phyloP scores from a whole-genome alignment of 2,329 filamentous ascomycete genomes.

The Ceratocystis destructans region DNA sequence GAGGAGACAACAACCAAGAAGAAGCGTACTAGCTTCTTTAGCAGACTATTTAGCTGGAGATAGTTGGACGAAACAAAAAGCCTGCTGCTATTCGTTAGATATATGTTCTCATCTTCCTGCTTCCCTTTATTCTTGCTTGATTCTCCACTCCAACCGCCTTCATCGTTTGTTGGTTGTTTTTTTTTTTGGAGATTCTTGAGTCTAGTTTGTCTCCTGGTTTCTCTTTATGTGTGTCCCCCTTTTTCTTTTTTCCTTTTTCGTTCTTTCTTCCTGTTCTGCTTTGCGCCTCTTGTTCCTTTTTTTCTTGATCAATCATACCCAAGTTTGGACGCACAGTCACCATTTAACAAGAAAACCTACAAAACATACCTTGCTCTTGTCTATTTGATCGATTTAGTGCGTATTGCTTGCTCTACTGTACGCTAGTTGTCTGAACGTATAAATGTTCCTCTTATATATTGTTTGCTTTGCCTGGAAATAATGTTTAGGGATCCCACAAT shows the following conservation, averaged over 20 bases:
- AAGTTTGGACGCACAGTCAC: slow-evolving; percentile 13
- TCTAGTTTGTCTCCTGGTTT: slow-evolving; percentile 8
- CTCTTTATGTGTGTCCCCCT: slow-evolving; percentile 8
- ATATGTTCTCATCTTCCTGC: slow-evolving; percentile 7
- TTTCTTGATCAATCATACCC: slow-evolving; percentile 19
- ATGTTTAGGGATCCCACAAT: neutral
- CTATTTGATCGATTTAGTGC: neutral
- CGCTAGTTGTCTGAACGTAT: neutral
- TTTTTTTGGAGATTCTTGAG: slow-evolving; percentile 3
- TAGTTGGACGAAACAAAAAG: slow-evolving; percentile 5
- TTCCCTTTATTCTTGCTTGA: slow-evolving; percentile 1
- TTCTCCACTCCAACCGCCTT: slow-evolving; percentile 8
- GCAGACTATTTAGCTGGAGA: slow-evolving; percentile 17
- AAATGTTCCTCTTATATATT: neutral
- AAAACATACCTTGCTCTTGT: neutral
- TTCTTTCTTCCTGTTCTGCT: neutral
- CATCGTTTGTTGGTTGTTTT: slow-evolving; percentile 8
- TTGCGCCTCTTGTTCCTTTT: neutral
- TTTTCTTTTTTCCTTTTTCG: slow-evolving; percentile 1
- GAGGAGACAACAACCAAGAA: slow-evolving; percentile 9
- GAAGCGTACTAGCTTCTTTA: slow-evolving; percentile 16
- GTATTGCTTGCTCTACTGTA: neutral
- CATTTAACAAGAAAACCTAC: neutral
- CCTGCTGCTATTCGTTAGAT: neutral
- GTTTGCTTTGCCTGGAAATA: neutral